A percentile compares a stretch with the other conserved stretches of the same genome.
These are phyloP conservation scores for Balakata baccata DNA, from an alignment of 345 rosid genomes.

Conservation along the genomic window DNA sequence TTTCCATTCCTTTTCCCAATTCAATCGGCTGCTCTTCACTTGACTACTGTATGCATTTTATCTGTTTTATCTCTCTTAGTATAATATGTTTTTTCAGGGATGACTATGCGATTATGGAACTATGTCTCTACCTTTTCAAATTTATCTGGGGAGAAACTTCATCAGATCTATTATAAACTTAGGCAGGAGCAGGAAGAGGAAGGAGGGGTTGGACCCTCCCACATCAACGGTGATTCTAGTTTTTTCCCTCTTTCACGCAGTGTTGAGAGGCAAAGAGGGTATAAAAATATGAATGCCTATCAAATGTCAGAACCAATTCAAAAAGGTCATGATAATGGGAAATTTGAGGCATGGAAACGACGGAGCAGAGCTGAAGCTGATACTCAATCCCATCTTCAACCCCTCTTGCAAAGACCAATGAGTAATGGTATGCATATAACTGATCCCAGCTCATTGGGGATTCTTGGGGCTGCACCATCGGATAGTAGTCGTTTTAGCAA, in stretches of 20 bases:
- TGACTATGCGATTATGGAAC: slow-evolving; percentile 84
- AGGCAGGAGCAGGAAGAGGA: slow-evolving; percentile 75
- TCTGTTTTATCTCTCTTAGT: not conserved
- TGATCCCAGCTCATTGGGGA: slow-evolving; percentile 81
- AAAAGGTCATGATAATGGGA: slow-evolving; percentile 64
- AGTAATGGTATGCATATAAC: slow-evolving; percentile 35
- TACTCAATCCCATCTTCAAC: slow-evolving; percentile 38
- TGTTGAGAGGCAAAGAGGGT: slow-evolving; percentile 51
- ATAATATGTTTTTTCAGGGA: slow-evolving; percentile 50
- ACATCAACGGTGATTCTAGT: slow-evolving; percentile 55
- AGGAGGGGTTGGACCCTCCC: slow-evolving; percentile 69
- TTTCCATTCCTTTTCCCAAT: not conserved
- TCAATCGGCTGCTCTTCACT: not conserved
- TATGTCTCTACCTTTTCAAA: slow-evolving; percentile 94
- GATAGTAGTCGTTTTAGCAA: slow-evolving; percentile 46
- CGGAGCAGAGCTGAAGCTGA: slow-evolving; percentile 68
- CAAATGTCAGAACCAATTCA: slow-evolving; percentile 50
- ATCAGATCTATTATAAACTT: slow-evolving; percentile 87
- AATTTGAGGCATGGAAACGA: slow-evolving; percentile 89
- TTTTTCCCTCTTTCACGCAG: slow-evolving; percentile 40
- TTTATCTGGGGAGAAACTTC: slow-evolving; percentile 81
- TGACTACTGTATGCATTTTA: not conserved
- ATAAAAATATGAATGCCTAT: slow-evolving; percentile 39
- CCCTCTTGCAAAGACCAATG: slow-evolving; percentile 41
- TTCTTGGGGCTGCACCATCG: slow-evolving; percentile 92